Evolutionary conservation across 306 rosid species (phyloP), one percentile per base, ranked within the genome.

Genomic region (Delonix regia): DNA sequence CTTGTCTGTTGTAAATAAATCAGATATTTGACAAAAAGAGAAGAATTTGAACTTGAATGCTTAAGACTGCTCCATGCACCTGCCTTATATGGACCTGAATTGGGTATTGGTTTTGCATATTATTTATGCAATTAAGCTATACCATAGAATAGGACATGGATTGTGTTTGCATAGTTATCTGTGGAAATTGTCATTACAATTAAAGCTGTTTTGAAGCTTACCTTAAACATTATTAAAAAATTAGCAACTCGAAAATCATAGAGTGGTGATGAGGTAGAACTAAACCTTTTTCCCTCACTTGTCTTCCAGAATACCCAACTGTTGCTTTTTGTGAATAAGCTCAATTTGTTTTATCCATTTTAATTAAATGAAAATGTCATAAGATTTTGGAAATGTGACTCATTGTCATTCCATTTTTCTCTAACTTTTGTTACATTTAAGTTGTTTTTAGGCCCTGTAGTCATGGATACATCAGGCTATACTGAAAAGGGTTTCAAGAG

Each of bases 401-500:
- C 25, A 25, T 45, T 28, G 0, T 62, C 16, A 42, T 78, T 25
- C 61, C 63, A 72, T 9, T 76, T 71, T 44, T 56, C 24, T 56
- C 78, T 49, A 65, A 80, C 78, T 67, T 73, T 21, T 21, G 78
- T 66, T 53, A 44, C 66, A 41, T 78, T 76, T 71, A 41, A 85
- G 52, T 76, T 59, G 69, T 75, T 82, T 85, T 73, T 91, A 95
- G 97, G 99, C 48, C 99, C 99, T 25, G 89, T 92, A 79, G 97
- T 95, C 74, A 83, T 92, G 99, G 85, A 92, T 42, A 71, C 81
- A 73, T 80, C 98, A 16, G 98, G 99, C 77, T 95, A 95, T 81
- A 84, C 97, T 34, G 99, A 95, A 86, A 91, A 67, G 87, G 99
- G 98, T 83, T 95, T 95, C 85, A 95, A 95, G 86, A 89, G 99